Conservation (phyloP, 257 asterid genomes). For the Solanum boliviense region DNA sequence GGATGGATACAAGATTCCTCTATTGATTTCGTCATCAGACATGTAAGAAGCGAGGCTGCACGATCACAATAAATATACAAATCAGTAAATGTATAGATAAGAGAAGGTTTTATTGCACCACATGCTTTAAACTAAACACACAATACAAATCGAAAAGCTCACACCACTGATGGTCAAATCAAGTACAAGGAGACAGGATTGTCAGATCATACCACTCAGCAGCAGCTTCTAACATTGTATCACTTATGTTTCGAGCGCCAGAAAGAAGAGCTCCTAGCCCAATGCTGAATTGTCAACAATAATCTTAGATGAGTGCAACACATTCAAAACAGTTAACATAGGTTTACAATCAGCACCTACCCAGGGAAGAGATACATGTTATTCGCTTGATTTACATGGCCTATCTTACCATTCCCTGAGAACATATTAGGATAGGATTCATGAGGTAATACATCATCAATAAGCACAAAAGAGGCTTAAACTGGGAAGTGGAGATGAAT, state of each 20-base stretch:
- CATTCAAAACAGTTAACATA: neutral
- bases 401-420: slow-evolving; percentile 73
- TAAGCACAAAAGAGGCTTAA: neutral
- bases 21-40: slow-evolving; percentile 71
- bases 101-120: neutral
- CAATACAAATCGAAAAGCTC: neutral
- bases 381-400: slow-evolving; percentile 97
- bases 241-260: slow-evolving; percentile 87
- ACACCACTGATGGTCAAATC: neutral
- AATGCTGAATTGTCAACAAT: slow-evolving; percentile 35
- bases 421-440: slow-evolving; percentile 8
- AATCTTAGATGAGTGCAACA: neutral
- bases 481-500: neutral
- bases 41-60: slow-evolving; percentile 94
- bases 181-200: neutral
- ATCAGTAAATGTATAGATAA: neutral
- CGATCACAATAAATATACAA: neutral
- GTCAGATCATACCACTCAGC: slow-evolving; percentile 61
- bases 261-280: slow-evolving; percentile 96
- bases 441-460: neutral
- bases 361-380: slow-evolving; percentile 99
- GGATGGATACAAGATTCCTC: slow-evolving; percentile 76
- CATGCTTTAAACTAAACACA: neutral
- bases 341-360: slow-evolving; percentile 36
- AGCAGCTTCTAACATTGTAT: slow-evolving; percentile 92